Evolutionary conservation across 495 filamentous ascomycete species (phyloP), one percentile per base, ranked within the genome.

Genomic region (Penicillium maclennaniae): DNA sequence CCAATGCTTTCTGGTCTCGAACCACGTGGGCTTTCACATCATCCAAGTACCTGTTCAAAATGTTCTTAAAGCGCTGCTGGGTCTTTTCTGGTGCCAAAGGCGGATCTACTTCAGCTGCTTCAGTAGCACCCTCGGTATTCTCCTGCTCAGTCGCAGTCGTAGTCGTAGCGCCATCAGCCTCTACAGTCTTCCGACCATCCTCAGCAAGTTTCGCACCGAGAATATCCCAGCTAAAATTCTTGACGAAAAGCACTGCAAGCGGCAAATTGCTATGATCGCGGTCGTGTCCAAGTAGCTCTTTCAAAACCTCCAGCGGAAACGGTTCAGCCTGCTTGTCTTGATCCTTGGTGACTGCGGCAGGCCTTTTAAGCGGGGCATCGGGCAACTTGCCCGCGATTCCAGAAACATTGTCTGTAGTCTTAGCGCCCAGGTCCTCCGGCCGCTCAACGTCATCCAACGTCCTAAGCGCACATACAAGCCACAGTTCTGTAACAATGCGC

Each of bases 221-320:
- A 23, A 97, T 79, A 74, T 99, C 93, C 91, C 93, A 99, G 54
- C 86, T 86, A 65, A 97, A 99, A 19, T 85, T 86, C 74, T 97
- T 99, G 45, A 95, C 91, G 60, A 99, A 99, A 12, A 92, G 73
- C 28, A 96, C 92, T 4, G 96, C 84, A 50, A 99, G 74, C 2
- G 95, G 90, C 38, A 99, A 73, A 64, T 97, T 97, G 26, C 81
- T 75, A 68, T 97, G 93, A 54, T 99, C 92, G 16, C 88, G 81
- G 62, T 99, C 93, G 63, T 96, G 86, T 3, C 92, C 90, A 5
- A 97, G 80, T 49, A 99, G 79, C 63, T 99, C 93, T 73, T 97
- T 99, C 34, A 99, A 72, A 28, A 97, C 92, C 65, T 99, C 93
- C 25, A 99, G 74, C 7, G 93, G 93, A 60, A 97, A 97, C 5